A percentile compares a stretch with the other conserved stretches of the same genome.
phyloP scores from a whole-genome alignment of 176 grass and related monocot genomes.

The Panicum miliaceum region DNA sequence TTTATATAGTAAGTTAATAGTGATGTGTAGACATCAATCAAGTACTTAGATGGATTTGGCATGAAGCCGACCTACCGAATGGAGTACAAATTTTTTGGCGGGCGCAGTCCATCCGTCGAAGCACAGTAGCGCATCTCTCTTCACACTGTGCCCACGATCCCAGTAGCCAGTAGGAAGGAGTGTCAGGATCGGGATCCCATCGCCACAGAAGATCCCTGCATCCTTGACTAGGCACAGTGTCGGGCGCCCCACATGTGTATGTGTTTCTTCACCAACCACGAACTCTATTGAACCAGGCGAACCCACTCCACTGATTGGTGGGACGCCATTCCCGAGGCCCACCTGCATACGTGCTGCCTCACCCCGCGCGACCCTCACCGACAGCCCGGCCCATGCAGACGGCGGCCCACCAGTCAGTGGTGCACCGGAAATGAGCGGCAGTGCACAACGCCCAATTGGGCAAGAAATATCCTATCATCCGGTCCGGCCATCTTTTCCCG shows the following conservation, averaged over 20 bases:
- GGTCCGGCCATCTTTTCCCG: constrained; percentile 13
- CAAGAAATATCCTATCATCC: constrained; percentile 37
- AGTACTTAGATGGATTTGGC: background rate
- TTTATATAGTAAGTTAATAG: background rate
- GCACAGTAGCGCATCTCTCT: background rate
- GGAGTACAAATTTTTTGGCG: background rate
- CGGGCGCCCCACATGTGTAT: background rate
- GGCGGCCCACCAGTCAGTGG: background rate
- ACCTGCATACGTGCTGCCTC: background rate
- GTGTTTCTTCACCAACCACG: constrained; percentile 17
- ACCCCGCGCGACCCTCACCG: rapidly evolving
- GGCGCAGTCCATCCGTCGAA: background rate
- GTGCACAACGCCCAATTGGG: background rate
- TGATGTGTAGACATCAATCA: background rate
- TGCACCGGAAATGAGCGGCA: background rate
- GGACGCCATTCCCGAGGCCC: background rate
- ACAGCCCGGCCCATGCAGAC: rapidly evolving
- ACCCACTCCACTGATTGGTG: constrained; percentile 16
- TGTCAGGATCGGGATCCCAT: background rate
- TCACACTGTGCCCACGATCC: background rate
- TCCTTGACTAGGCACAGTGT: constrained; percentile 49
- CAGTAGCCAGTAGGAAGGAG: background rate
- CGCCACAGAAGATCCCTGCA: constrained; percentile 30
- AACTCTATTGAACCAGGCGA: background rate
- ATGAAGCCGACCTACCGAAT: background rate